Evolutionary conservation across 768 basidiomycete species (phyloP).

Genomic region (Chalciporus piperatus): DNA sequence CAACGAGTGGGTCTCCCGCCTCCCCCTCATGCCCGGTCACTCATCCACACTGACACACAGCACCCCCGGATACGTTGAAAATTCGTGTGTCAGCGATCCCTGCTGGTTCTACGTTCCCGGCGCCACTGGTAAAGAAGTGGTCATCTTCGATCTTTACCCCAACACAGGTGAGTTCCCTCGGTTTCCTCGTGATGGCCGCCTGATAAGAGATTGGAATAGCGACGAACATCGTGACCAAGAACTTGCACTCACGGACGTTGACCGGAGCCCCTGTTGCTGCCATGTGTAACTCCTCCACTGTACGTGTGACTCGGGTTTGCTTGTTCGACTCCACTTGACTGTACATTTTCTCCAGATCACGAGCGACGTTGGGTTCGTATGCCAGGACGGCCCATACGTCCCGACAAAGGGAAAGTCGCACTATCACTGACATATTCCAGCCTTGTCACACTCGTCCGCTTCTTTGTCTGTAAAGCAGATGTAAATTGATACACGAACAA

Average conservation of each 20-base stretch:
- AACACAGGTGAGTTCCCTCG: constrained; percentile 39
- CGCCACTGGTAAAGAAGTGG: constrained; percentile 57
- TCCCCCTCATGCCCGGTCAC: too few species aligned
- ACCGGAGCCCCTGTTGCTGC: constrained; percentile 43
- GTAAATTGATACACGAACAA: constrained; percentile 21
- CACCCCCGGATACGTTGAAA: constrained; percentile 49
- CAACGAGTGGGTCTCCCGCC: constrained; percentile 36
- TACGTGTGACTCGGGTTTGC: constrained; percentile 15
- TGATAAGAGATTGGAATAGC: not conserved
- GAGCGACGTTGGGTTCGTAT: constrained; percentile 49
- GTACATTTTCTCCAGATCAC: constrained; percentile 31
- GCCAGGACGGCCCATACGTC: constrained; percentile 45
- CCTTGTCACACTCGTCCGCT: too few species aligned
- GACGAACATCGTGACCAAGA: constrained; percentile 49
- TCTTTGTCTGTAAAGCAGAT: constrained; percentile 18
- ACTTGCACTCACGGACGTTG: constrained; percentile 46
- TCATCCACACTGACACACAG: constrained; percentile 2
- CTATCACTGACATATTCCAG: too few species aligned
- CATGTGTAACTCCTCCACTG: constrained; percentile 54
- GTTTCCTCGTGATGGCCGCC: not conserved
- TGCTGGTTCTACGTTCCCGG: constrained; percentile 52
- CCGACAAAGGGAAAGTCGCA: constrained; percentile 3
- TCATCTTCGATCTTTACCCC: constrained; percentile 57
- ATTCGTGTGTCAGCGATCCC: constrained; percentile 50
- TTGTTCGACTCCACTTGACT: not conserved